Evolutionary conservation across 2,329 filamentous ascomycete species (phyloP), one percentile per base, ranked within the genome.

Genomic region (Orbilia blumenaviensis): DNA sequence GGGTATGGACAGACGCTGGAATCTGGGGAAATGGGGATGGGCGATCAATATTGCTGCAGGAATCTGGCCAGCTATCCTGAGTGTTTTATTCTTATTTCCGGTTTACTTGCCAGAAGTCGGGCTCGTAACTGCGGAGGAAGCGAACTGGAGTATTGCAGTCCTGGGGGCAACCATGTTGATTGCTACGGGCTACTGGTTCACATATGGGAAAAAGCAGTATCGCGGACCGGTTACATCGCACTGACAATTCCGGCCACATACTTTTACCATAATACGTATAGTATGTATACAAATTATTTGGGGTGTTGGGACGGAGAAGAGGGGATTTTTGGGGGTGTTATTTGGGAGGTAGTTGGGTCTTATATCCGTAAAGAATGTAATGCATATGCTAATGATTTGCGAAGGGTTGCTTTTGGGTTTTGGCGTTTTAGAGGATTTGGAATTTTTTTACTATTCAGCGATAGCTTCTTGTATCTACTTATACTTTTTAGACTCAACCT

Each of bases 111-210:
- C 73, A 29, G 73, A 66, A 10, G 41, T 66, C 1, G 73, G 73
- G 6, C 60, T 67, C n/a, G 73, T 77, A 36, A 46, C 66, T 8
- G 66, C 73, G 3, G 67, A 71, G 44, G 66, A 77, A 18, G 73
- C 73, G 23, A 77, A 77, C 44, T 77, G 73, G 73, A 62, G 73
- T 50, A 64, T 68, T 41, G 73, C 66, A 1, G 73, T 77, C 3
- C 62, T 77, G 6, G 73, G 66, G 12, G 29, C 56, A 3, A 71
- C 67, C 1, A 71, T 77, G 66, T 56, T 63, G 3, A 60, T 71
- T 18, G 73, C 67, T n/a, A 77, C 73, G 16, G 54, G 50, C 2
- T 77, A 77, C 48, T 77, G 73, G 73, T 77, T 77, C 29, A 54
- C 56, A 2, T 72, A 48, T 25, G 73, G 73, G 36, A 77, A 77